Conservation (phyloP, 2,329 filamentous ascomycete species). For the Sclerotinia trifoliorum region DNA sequence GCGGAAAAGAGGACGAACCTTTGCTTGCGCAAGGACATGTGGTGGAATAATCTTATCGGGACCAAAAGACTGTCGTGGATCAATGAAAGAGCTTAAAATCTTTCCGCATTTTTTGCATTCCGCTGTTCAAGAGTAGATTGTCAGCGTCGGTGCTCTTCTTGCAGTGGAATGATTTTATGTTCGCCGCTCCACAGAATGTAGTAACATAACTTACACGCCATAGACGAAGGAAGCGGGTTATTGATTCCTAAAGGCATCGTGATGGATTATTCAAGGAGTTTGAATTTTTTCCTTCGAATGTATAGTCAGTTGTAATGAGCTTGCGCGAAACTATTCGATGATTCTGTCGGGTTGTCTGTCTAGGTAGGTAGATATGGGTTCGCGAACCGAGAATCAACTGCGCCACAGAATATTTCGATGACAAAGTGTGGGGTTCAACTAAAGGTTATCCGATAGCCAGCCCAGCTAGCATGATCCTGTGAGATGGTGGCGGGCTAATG, state of each 20-base stretch:
- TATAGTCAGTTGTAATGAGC: slow-evolving; percentile 6
- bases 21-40: slow-evolving; percentile 82
- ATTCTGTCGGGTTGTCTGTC: not conserved
- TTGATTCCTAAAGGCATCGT: slow-evolving; percentile 57
- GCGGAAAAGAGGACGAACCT: slow-evolving; percentile 53
- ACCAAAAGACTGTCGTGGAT: slow-evolving; percentile 88
- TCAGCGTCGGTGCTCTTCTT: slow-evolving; percentile 19
- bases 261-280: not conserved
- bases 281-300: not conserved
- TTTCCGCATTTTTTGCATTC: slow-evolving; percentile 98
- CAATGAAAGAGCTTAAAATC: slow-evolving; percentile 91
- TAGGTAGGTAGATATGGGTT: not conserved
- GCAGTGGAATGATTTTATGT: slow-evolving; percentile 2
- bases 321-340: slow-evolving; percentile 5
- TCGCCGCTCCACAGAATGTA: slow-evolving; percentile 23
- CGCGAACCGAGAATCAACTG: slow-evolving; percentile 6
- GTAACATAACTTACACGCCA: slow-evolving; percentile 59
- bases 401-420: not conserved
- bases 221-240: slow-evolving; percentile 64
- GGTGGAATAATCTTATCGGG: slow-evolving; percentile 98
- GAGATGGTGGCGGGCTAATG: not conserved
- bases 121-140: slow-evolving; percentile 52
- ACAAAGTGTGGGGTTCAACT: slow-evolving; percentile 14
- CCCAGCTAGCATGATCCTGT: not conserved
- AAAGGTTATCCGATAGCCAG: not conserved